Base-by-base conservation (phyloP, 208 protist genomes). In the Leishmania aethiopica region DNA sequence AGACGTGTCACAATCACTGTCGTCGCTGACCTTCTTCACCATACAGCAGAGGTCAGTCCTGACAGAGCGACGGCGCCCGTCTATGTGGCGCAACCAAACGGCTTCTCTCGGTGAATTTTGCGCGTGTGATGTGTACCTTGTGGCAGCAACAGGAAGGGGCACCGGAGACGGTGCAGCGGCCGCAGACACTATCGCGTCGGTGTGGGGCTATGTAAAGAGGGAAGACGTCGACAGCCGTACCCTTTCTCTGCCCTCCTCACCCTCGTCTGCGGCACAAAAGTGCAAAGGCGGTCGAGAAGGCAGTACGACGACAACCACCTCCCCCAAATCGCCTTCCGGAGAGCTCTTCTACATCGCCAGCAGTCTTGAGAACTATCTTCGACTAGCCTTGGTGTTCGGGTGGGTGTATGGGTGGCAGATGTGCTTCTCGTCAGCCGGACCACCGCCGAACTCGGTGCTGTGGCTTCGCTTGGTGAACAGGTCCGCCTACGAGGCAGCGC, bases 331-430 rank as follows among this genome's bases (percentile, higher is more conserved):
- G 15, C 45, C n/a, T 22, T 70, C 59, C 5, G 86, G 86, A 19
- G 89, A 93, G 78, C 78, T 94, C 59, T 95, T 95, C 77, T 93
- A 89, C 71, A 89, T 95, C 82, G 81, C 92, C 13, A 66, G 66
- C 51, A 84, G 75, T 51, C 19, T 95, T 47, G 84, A 89, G 70
- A 90, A 93, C 79, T 95, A 95, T 80, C 73, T 92, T 32, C 89
- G 92, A 32, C 82, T 95, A 19, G 90, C 86, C 42, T 81, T 86
- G 37, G 78, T 88, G 60, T 91, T 94, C 75, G 88, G 88, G 11
- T 95, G 92, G 92, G 83, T 95, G 25, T 95, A 95, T 81, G 92
- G 92, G 11, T 95, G 92, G 92, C 92, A 95, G 82, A 80, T 93
- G 72, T 93, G 90, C 81, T 95, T 94, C 83, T 82, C 85, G 2